These are phyloP conservation scores for Ettlia oleoabundans DNA, from an alignment of 139 green algal genomes.

Conservation along the genomic window DNA sequence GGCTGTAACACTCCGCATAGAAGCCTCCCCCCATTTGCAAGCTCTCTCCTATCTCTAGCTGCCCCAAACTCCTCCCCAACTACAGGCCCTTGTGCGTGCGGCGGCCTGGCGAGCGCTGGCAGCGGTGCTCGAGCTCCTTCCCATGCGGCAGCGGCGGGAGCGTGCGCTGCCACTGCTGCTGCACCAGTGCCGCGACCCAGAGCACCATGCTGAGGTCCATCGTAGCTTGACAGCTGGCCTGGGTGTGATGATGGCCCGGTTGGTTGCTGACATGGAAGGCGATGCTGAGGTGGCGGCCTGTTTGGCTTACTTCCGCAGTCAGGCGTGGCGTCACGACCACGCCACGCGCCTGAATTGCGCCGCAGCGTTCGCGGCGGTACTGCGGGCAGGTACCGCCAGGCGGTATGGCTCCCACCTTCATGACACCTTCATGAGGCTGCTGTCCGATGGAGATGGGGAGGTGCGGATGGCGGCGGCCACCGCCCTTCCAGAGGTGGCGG, in stretches of 20 bases:
- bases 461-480: constrained; percentile 48
- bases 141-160: constrained; percentile 47
- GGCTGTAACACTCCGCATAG: too few relatives aligned
- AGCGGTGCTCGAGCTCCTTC: constrained; percentile 48
- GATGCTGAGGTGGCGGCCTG: constrained; percentile 53
- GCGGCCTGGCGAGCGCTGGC: constrained; percentile 46
- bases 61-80: too few relatives aligned
- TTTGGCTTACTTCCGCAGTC: constrained; percentile 52
- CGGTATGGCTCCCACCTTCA: constrained; percentile 55
- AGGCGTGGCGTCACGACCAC: constrained; percentile 50
- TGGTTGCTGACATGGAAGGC: constrained; percentile 56
- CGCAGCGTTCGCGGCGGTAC: constrained; percentile 32
- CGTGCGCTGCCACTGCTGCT: constrained; percentile 37
- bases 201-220: constrained; percentile 62
- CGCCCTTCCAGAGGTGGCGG: constrained; percentile 49
- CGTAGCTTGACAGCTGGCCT: constrained; percentile 56
- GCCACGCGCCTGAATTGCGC: constrained; percentile 53
- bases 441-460: constrained; percentile 43
- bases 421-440: constrained; percentile 54
- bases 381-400: constrained; percentile 35
- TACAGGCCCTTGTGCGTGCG: constrained; percentile 44
- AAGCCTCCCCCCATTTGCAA: too few relatives aligned
- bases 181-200: constrained; percentile 61
- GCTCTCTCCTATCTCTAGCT: too few relatives aligned
- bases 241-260: constrained; percentile 45